Conservation (phyloP, 345 rosid species). For the Limnanthes douglasii region DNA sequence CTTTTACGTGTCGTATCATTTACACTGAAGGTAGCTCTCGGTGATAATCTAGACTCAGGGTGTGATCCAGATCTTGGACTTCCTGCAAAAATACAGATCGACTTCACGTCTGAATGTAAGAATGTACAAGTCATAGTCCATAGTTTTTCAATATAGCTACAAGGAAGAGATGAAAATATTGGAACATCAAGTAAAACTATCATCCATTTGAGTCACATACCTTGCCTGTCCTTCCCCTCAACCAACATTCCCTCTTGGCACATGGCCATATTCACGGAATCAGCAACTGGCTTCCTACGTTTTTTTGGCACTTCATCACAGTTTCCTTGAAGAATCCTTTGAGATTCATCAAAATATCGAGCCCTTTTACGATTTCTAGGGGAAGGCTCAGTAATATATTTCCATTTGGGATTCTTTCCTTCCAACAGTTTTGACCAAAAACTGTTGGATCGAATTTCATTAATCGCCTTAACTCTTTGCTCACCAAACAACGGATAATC, state of each 20-base stretch:
- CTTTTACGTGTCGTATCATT: constrained; percentile 6
- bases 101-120: too few species aligned
- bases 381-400: constrained; percentile 29
- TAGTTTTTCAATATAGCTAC: too few species aligned
- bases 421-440: constrained; percentile 63
- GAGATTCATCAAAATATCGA: constrained; percentile 17
- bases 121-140: constrained; percentile 7
- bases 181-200: too few species aligned
- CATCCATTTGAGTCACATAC: too few species aligned
- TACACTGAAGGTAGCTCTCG: constrained; percentile 10
- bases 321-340: constrained; percentile 14
- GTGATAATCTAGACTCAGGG: constrained; percentile 27
- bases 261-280: constrained; percentile 13
- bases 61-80: constrained; percentile 9
- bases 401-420: constrained; percentile 64
- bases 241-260: constrained; percentile 12
- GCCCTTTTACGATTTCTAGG: constrained; percentile 63
- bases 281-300: constrained; percentile 28
- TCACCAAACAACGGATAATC: constrained; percentile 45
- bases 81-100: constrained; percentile 3
- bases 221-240: constrained; percentile 18
- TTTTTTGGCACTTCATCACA: constrained; percentile 29
- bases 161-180: too few species aligned
- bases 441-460: constrained; percentile 37
- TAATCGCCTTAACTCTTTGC: constrained; percentile 21